Percentiles rank a stretch among this genome's conserved stretches.
Evolutionary conservation across 225 moss, liverwort and hornwort genomes (phyloP).

Genomic region (Polytrichum formosum): DNA sequence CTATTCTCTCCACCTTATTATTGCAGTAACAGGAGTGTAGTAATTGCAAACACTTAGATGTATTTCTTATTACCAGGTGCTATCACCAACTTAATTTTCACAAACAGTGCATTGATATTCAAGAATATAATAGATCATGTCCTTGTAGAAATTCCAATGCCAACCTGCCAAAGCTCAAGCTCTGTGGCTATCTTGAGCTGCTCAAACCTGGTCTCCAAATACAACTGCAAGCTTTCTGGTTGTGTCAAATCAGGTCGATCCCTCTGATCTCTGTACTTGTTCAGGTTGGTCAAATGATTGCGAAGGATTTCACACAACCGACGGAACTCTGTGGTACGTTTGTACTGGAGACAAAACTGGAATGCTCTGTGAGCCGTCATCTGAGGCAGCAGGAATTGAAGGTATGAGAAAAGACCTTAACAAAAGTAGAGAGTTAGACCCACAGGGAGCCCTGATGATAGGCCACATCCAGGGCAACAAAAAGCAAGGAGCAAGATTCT

Average conservation of each 20-base stretch:
- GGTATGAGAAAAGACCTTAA: neutral
- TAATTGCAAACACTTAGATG: too few relatives aligned
- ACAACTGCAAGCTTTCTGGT: constrained; percentile 93
- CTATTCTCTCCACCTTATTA: too few relatives aligned
- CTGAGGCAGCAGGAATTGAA: constrained; percentile 17
- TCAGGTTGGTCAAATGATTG: constrained; percentile 90
- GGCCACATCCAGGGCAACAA: too few relatives aligned
- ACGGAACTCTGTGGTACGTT: constrained; percentile 93
- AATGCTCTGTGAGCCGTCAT: constrained; percentile 98
- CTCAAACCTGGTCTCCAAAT: constrained; percentile 96
- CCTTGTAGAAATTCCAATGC: too few relatives aligned
- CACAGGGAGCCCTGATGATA: too few relatives aligned
- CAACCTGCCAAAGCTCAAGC: constrained; percentile 98
- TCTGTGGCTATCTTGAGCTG: constrained; percentile 97
- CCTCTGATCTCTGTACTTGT: constrained; percentile 96
- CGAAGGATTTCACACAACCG: constrained; percentile 94
- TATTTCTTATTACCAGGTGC: neutral
- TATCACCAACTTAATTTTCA: neutral
- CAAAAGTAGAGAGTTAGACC: too few relatives aligned
- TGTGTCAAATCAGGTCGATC: constrained; percentile 93
- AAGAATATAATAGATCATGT: too few relatives aligned
- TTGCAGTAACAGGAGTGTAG: too few relatives aligned
- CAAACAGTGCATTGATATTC: too few relatives aligned
- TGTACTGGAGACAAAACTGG: constrained; percentile 96
- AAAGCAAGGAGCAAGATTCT: too few relatives aligned